A percentile compares a stretch with the other conserved stretches of the same genome.
Conservation (phyloP, 2,329 filamentous ascomycete genomes). For the Alternaria angustiovoidea region DNA sequence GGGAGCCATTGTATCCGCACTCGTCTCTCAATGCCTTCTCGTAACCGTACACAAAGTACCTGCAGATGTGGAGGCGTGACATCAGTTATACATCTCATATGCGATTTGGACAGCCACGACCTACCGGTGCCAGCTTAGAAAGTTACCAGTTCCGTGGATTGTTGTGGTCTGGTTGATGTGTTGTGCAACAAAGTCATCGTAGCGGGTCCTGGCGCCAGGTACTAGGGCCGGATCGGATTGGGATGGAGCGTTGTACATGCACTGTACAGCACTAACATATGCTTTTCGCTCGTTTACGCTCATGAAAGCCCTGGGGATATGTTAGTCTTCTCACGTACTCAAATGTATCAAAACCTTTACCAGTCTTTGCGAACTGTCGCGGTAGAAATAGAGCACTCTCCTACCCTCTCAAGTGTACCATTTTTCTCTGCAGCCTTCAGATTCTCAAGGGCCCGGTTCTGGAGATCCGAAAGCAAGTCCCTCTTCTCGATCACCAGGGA, state of each 20-base stretch:
- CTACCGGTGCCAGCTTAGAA: slow-evolving; percentile 46
- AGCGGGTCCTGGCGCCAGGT: slow-evolving; percentile 36
- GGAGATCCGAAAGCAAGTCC: slow-evolving; percentile 21
- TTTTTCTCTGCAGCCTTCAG: slow-evolving; percentile 17
- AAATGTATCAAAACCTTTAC: slow-evolving; percentile 4
- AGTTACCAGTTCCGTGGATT: slow-evolving; percentile 34
- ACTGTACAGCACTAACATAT: slow-evolving; percentile 33
- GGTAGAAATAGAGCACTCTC: slow-evolving; percentile 15
- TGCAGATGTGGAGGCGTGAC: not conserved
- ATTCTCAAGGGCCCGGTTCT: slow-evolving; percentile 19
- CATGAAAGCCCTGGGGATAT: not conserved
- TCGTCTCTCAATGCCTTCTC: slow-evolving; percentile 50
- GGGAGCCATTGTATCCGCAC: slow-evolving; percentile 48
- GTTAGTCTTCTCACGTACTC: not conserved
- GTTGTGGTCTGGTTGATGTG: slow-evolving; percentile 32
- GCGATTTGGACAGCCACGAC: not conserved
- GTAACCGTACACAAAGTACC: slow-evolving; percentile 45
- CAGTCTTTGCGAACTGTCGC: slow-evolving; percentile 25
- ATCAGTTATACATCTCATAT: not conserved
- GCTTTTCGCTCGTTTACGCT: slow-evolving; percentile 21
- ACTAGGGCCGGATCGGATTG: slow-evolving; percentile 19
- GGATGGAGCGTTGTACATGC: slow-evolving; percentile 23
- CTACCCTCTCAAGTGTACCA: slow-evolving; percentile 8
- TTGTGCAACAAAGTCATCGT: slow-evolving; percentile 39
- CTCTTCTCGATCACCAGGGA: slow-evolving; percentile 15